Percentiles rank a stretch among this genome's conserved stretches.
These are phyloP conservation scores for Millerozyma miso DNA, from an alignment of 805 yeast species.

Conservation along the genomic window DNA sequence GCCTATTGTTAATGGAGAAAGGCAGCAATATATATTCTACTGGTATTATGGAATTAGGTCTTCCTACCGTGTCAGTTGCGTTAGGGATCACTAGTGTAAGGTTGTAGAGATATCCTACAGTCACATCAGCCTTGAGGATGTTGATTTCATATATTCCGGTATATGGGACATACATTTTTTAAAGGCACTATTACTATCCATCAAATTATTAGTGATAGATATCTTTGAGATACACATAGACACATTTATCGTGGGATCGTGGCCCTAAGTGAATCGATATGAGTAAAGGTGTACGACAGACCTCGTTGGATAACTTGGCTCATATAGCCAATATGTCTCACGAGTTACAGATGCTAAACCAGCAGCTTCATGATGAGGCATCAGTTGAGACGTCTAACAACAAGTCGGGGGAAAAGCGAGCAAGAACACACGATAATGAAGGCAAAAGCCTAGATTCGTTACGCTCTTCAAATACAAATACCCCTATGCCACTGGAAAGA, in stretches of 20 bases:
- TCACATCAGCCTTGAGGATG: no score
- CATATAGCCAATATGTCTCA: constrained; percentile 44
- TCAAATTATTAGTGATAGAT: neutral
- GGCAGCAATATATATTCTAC: no score
- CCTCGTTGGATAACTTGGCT: constrained; percentile 37
- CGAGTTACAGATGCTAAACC: constrained; percentile 29
- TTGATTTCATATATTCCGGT: neutral
- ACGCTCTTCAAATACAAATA: neutral
- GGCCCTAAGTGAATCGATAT: constrained; percentile 5
- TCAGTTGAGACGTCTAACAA: constrained; percentile 1
- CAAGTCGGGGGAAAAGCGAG: neutral
- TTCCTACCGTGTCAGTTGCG: no score
- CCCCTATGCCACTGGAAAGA: neutral
- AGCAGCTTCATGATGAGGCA: constrained; percentile 15
- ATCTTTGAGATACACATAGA: no score
- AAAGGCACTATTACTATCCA: neutral
- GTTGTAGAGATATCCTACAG: no score
- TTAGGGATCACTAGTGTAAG: no score
- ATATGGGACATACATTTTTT: neutral
- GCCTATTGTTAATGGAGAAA: no score
- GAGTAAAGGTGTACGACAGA: constrained; percentile 16
- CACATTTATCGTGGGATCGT: no score
- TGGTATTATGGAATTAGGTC: no score
- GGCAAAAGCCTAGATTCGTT: neutral
- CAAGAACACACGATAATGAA: constrained; percentile 1